A percentile compares a stretch with the other conserved stretches of the same genome.
These are phyloP conservation scores for Eutypa lata DNA, from an alignment of 2,329 filamentous ascomycete species.

Conservation along the genomic window DNA sequence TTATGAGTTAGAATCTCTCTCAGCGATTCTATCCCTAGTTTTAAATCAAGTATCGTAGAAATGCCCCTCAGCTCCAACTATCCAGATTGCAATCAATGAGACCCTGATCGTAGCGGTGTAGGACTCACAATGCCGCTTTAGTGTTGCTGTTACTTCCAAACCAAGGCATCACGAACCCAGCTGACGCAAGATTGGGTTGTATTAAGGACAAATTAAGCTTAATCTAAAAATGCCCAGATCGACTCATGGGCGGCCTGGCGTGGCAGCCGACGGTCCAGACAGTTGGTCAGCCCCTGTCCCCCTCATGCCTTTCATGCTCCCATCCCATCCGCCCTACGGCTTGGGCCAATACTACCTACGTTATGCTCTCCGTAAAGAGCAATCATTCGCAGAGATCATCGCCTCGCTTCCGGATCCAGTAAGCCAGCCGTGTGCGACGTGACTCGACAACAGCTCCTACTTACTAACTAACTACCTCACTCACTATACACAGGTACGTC, in stretches of 20 bases:
- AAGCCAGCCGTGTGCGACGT: neutral
- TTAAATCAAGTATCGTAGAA: too few species aligned
- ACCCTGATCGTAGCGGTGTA: too few species aligned
- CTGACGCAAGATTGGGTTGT: neutral
- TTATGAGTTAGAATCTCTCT: too few species aligned
- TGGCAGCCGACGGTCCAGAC: slow-evolving; percentile 7
- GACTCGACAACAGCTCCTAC: neutral
- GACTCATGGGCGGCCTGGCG: slow-evolving; percentile 33
- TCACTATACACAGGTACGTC: too few species aligned
- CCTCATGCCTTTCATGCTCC: slow-evolving; percentile 6
- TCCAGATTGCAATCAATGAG: too few species aligned
- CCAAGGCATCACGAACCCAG: neutral
- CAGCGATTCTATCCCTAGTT: too few species aligned
- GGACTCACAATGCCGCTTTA: too few species aligned
- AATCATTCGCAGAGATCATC: neutral
- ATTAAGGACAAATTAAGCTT: slow-evolving; percentile 30
- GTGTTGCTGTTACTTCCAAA: too few species aligned
- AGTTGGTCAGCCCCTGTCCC: slow-evolving; percentile 7
- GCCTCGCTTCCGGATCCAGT: slow-evolving; percentile 1
- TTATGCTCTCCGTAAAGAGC: slow-evolving; percentile 1
- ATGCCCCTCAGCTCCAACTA: too few species aligned
- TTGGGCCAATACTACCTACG: slow-evolving; percentile 10
- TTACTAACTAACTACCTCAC: too few species aligned
- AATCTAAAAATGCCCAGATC: slow-evolving; percentile 28
- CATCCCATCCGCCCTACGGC: slow-evolving; percentile 19